Evolutionary conservation across 371 early-diverging fungal genomes (phyloP), one percentile per base, ranked within the genome.

Genomic region (Mortierella sp.): DNA sequence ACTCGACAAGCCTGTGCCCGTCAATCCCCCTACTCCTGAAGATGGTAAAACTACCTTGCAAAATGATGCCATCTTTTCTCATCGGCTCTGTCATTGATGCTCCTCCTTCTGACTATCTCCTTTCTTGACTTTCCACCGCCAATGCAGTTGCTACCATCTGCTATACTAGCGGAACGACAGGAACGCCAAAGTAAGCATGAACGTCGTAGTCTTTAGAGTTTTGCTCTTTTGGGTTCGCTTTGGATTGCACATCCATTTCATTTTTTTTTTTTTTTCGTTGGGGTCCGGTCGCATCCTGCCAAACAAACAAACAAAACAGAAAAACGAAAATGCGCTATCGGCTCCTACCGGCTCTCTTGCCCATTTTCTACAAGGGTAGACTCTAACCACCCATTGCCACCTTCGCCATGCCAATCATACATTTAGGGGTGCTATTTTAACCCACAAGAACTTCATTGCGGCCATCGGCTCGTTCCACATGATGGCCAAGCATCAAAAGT

Each of bases 91-190:
- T 13, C 31, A 59, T 2, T 16, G 31, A 26, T 31, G 19, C n/a
- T 37, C 67, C 6, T 21, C 8, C 34, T 21, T 21, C 37, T 37
- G 2, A 40, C 40, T 67, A 0, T 61, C 24, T 54, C 24, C 9
- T 54, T n/a, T 5, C 24, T n/a, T 54, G 19, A 54, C 54, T 5
- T n/a, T 54, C n/a, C 9, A n/a, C 24, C 50, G 10, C 24, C 54
- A 67, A 37, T 37, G 19, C 8, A 67, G 89, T 98, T 74, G 96
- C 96, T 43, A 98, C 98, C 24, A 96, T 99, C 80, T 99, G 98
- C 92, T 99, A 98, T 88, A 99, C 99, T 9, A 95, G 96, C 86
- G 99, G 98, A 82, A 88, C 92, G 76, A 90, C 91, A 2, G 96
- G 95, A n/a, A 87, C 78, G 10, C 95, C 96, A 48, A 96, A 94